These are phyloP conservation scores for Phoma sp. DNA, from an alignment of 2,329 filamentous ascomycete species.

Conservation along the genomic window DNA sequence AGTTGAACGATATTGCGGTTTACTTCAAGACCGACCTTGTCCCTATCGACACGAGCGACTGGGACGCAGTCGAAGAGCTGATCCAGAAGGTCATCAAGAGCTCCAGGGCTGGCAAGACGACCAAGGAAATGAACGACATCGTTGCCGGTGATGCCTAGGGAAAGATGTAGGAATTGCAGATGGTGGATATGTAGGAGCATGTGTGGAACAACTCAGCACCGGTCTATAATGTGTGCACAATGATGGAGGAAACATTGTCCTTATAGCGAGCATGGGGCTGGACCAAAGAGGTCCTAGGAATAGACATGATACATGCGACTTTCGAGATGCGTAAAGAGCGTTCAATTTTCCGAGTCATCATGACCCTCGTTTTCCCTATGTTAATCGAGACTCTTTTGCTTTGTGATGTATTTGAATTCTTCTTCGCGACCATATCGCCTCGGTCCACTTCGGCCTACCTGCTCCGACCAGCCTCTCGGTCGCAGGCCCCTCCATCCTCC, in stretches of 20 bases:
- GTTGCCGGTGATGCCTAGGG: slow-evolving; percentile 6
- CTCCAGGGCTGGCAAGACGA: slow-evolving; percentile 50
- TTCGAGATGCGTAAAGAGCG: slow-evolving; percentile 32
- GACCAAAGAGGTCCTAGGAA: slow-evolving; percentile 1
- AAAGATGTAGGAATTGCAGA: not conserved
- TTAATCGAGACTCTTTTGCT: not conserved
- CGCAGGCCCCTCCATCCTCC: not conserved
- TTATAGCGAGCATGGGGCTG: slow-evolving; percentile 16
- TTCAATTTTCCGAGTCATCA: not conserved
- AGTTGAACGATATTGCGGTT: slow-evolving; percentile 78
- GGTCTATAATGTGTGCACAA: not conserved
- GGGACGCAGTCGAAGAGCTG: slow-evolving; percentile 85
- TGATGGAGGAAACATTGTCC: not conserved
- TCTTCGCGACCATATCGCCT: slow-evolving; percentile 2
- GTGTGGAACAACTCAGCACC: not conserved
- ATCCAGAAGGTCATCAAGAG: slow-evolving; percentile 70
- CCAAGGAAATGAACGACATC: slow-evolving; percentile 45
- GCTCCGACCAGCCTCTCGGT: not conserved
- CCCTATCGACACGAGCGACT: slow-evolving; percentile 83
- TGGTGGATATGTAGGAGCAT: slow-evolving; percentile 1
- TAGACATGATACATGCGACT: slow-evolving; percentile 23
- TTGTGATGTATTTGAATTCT: slow-evolving; percentile 2
- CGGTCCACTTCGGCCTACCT: slow-evolving; percentile 11
- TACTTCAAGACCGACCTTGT: slow-evolving; percentile 84
- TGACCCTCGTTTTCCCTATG: not conserved